These are phyloP conservation scores for Stephania yunnanensis DNA, from an alignment of 164 flowering plant species.

Conservation along the genomic window DNA sequence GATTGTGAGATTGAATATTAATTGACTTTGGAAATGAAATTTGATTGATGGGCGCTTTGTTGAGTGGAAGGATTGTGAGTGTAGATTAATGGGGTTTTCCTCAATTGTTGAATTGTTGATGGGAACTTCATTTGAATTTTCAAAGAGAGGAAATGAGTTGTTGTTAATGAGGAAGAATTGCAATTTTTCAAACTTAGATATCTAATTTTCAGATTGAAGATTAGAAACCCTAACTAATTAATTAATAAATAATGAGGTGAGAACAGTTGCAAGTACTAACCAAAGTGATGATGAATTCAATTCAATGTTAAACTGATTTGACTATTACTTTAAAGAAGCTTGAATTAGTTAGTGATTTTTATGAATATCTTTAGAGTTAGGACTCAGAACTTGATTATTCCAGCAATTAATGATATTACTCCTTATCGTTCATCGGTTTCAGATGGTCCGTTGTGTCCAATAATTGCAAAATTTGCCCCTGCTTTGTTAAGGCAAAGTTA, in stretches of 20 bases:
- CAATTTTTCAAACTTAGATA: too few relatives aligned
- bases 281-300: too few relatives aligned
- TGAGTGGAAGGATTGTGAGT: not conserved
- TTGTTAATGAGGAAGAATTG: not conserved
- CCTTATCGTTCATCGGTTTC: not conserved
- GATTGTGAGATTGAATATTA: not conserved
- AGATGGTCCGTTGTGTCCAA: conserved; percentile 4
- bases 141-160: not conserved
- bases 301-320: too few relatives aligned
- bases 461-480: conserved; percentile 6
- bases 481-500: not conserved
- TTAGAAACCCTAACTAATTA: too few relatives aligned
- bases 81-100: not conserved
- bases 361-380: not conserved
- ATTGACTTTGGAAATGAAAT: not conserved
- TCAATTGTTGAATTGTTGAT: not conserved
- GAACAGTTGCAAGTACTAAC: too few relatives aligned
- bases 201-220: too few relatives aligned
- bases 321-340: not conserved
- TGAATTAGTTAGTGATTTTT: conserved; percentile 6
- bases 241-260: too few relatives aligned
- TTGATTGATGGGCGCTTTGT: not conserved
- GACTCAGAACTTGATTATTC: too few relatives aligned
- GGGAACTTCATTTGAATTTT: not conserved
- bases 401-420: too few relatives aligned